Evolutionary conservation across 805 yeast genomes (phyloP), one percentile per base, ranked within the genome.

Genomic region (Sungouiella blattae): DNA sequence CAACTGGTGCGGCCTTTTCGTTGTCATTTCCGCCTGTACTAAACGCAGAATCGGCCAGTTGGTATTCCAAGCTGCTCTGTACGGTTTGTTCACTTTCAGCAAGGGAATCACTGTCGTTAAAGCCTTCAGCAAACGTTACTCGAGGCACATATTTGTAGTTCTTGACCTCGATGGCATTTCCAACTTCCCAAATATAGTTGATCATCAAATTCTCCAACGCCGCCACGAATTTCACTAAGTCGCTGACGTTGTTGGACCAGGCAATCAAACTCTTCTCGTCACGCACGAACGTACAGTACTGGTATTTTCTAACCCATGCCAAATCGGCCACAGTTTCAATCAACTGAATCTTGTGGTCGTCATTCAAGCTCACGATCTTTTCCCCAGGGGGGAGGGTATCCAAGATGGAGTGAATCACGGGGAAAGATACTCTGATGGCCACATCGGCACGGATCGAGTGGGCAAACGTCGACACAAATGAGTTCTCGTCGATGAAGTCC

Each of bases 291-390:
- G 29, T 20, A 5, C 29, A 27, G 17, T 27, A 27, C 21, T 27
- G 29, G n/a, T 27, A 27, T 16, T 27, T 27, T 18, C 29, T 27
- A 5, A 20, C 29, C 16, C 16, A 27, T 16, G 29, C 20, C n/a
- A 27, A 27, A 16, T 27, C 29, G 6, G 16, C 20, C 11, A 27
- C 17, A 4, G 29, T 11, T 6, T 27, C 29, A 27, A 27, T 18
- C 11, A 27, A 16, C 17, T 27, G 29, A 16, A 27, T 27, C n/a
- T 20, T 27, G 21, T 27, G 16, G 29, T 27, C 21, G 9, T 16
- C 16, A 27, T 27, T 20, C 2, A 27, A 16, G 3, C 20, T 18
- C 16, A 27, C 17, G 3, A 27, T 20, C 4, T 20, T 20, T 17
- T 27, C 29, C 13, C n/a, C 21, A 4, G 21, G 14, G 5, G 5